Evolutionary conservation across 2,329 filamentous ascomycete species (phyloP).

Genomic region (Colletotrichum siamense): DNA sequence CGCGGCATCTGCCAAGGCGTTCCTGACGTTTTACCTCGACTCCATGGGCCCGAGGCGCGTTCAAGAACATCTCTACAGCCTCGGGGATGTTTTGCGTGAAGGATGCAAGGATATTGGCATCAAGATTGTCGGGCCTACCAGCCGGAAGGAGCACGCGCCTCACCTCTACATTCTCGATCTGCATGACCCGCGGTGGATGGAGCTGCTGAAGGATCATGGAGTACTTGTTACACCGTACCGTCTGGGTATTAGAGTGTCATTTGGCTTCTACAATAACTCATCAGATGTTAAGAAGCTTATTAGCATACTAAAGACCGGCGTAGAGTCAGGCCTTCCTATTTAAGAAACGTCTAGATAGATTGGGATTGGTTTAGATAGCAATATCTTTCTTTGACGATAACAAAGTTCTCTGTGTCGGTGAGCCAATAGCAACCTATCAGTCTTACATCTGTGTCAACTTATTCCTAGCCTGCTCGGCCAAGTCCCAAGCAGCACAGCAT

Average conservation of each 20-base stretch:
- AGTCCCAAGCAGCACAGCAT: not conserved
- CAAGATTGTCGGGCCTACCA: constrained; percentile 26
- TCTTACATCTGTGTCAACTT: not conserved
- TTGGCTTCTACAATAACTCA: constrained; percentile 30
- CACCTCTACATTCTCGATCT: constrained; percentile 34
- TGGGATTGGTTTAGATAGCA: not conserved
- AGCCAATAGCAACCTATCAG: not conserved
- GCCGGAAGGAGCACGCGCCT: constrained; percentile 27
- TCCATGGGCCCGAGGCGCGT: constrained; percentile 27
- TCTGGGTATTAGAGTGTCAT: constrained; percentile 30
- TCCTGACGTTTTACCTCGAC: constrained; percentile 31
- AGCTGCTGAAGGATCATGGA: constrained; percentile 22
- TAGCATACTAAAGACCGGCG: not conserved
- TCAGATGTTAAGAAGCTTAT: constrained; percentile 24
- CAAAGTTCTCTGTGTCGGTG: not conserved
- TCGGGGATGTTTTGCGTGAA: constrained; percentile 27
- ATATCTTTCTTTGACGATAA: not conserved
- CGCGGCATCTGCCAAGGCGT: constrained; percentile 27
- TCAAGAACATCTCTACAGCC: constrained; percentile 28
- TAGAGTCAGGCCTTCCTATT: not conserved
- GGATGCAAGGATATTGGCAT: constrained; percentile 27
- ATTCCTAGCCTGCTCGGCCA: not conserved
- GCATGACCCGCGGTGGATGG: constrained; percentile 25
- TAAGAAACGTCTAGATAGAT: not conserved
- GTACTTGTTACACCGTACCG: constrained; percentile 28